A percentile compares a stretch with the other conserved stretches of the same genome.
These are phyloP conservation scores for Chalciporus piperatus DNA, from an alignment of 768 basidiomycete genomes.

Conservation along the genomic window DNA sequence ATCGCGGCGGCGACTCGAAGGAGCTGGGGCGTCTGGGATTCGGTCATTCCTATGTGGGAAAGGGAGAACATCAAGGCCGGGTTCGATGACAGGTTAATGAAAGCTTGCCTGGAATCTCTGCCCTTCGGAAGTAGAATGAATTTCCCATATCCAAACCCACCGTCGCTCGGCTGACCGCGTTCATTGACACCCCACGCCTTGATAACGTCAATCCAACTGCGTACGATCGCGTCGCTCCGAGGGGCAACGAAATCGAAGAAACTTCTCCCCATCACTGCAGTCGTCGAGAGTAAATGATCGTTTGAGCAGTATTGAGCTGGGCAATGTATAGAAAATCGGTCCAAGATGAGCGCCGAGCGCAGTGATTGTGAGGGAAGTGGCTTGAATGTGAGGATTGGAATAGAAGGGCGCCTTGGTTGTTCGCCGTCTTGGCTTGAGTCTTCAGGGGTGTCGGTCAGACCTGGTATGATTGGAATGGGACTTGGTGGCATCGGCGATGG, in stretches of 20 bases:
- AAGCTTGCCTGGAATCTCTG: constrained; percentile 52
- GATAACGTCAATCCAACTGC: constrained; percentile 71
- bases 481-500: constrained; percentile 60
- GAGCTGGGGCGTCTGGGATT: constrained; percentile 22
- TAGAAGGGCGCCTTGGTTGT: constrained; percentile 1
- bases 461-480: constrained; percentile 34
- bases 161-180: constrained; percentile 77
- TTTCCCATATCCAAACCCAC: constrained; percentile 79
- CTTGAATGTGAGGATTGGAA: constrained; percentile 47
- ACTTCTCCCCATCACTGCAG: constrained; percentile 55
- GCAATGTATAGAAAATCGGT: constrained; percentile 69
- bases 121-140: constrained; percentile 58
- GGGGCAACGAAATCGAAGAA: constrained; percentile 75
- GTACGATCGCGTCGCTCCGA: constrained; percentile 63
- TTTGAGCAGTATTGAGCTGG: constrained; percentile 73
- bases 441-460: constrained; percentile 13
- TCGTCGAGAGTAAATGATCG: constrained; percentile 59
- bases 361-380: constrained; percentile 68
- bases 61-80: neutral
- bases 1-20: constrained; percentile 32
- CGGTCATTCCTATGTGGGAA: constrained; percentile 25
- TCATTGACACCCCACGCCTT: constrained; percentile 87
- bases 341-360: constrained; percentile 77
- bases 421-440: constrained; percentile 6
- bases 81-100: neutral